A percentile compares a stretch with the other conserved stretches of the same genome.
These are phyloP conservation scores for Auriscalpium vulgare DNA, from an alignment of 768 basidiomycete species.

Conservation along the genomic window DNA sequence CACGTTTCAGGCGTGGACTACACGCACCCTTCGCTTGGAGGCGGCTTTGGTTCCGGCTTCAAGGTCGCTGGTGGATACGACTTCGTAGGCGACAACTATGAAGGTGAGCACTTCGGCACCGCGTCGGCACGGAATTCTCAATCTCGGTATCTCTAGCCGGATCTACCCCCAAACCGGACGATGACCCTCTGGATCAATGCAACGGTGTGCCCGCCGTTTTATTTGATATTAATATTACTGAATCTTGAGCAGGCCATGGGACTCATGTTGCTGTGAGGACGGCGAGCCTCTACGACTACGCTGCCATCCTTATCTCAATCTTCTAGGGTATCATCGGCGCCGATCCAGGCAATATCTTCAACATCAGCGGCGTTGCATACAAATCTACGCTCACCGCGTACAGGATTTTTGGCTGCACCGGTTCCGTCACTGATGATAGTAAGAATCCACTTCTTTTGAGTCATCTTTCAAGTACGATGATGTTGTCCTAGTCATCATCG, in stretches of 20 bases:
- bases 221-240: background rate
- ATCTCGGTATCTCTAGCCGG: no score
- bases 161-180: conserved; percentile 35
- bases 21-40: conserved; percentile 47
- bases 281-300: background rate
- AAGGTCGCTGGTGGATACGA: conserved; percentile 48
- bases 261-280: background rate
- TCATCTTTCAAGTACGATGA: background rate
- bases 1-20: conserved; percentile 38
- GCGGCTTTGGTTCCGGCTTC: conserved; percentile 43
- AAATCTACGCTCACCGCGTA: conserved; percentile 46
- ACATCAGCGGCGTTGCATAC: conserved; percentile 65
- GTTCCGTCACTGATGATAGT: conserved; percentile 46
- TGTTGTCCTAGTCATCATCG: conserved; percentile 34
- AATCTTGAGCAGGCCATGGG: background rate
- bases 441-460: conserved; percentile 7
- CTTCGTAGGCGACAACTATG: conserved; percentile 48
- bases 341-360: conserved; percentile 49
- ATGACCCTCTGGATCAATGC: conserved; percentile 47
- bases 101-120: conserved; percentile 23
- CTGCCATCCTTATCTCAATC: conserved; percentile 17
- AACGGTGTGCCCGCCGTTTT: conserved; percentile 21
- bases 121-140: no score
- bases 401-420: conserved; percentile 55
- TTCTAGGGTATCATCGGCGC: conserved; percentile 52